Conservation (phyloP, 2,329 filamentous ascomycete species). For the Alternaria metachromatica region DNA sequence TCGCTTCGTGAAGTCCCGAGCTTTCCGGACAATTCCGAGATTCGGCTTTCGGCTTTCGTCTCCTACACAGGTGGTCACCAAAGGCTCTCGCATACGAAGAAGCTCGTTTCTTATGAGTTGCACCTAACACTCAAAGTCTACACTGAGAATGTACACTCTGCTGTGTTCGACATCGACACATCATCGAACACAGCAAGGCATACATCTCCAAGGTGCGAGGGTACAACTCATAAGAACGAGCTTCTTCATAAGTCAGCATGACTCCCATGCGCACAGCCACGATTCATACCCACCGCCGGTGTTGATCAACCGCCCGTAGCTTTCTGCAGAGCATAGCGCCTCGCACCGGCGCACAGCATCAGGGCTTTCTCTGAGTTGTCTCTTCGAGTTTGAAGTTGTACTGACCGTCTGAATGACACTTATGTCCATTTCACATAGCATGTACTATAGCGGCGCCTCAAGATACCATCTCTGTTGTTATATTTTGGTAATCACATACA, state of each 20-base stretch:
- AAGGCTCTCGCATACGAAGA: neutral
- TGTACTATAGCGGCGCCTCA: neutral
- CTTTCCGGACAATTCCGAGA: neutral
- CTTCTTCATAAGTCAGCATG: neutral
- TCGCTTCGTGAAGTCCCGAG: neutral
- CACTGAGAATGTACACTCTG: no score
- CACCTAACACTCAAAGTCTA: no score
- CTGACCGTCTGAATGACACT: neutral
- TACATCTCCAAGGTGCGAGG: no score
- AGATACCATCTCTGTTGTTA: neutral
- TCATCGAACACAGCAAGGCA: no score
- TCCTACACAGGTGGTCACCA: neutral
- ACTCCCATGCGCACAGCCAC: neutral
- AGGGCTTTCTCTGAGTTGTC: neutral
- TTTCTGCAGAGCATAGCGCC: neutral
- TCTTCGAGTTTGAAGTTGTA: neutral
- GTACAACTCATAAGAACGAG: neutral
- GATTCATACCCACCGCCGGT: neutral
- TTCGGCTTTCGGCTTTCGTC: neutral
- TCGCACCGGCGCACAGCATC: neutral
- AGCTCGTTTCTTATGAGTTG: neutral
- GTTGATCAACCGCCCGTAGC: neutral
- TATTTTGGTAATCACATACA: neutral
- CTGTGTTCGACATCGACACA: no score
- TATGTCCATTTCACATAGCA: neutral